phyloP scores from a whole-genome alignment of 2,329 filamentous ascomycete species.

The Colletotrichum salicis region DNA sequence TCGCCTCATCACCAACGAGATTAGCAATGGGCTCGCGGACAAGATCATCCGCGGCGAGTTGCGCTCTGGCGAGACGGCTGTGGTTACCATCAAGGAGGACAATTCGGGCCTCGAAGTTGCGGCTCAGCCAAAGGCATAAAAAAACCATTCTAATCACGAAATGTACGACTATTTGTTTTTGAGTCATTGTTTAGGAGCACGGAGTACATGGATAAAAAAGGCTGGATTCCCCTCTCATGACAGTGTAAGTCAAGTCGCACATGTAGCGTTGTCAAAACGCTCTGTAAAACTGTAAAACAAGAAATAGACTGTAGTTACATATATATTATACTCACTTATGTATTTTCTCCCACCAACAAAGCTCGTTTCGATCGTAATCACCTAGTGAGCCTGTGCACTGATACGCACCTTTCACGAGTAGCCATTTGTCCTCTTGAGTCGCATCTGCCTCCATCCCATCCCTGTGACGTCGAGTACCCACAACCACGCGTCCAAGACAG shows the following conservation, averaged over 20 bases:
- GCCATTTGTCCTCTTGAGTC: constrained; percentile 9
- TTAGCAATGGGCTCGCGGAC: constrained; percentile 88
- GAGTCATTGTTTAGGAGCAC: background rate
- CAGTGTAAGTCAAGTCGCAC: background rate
- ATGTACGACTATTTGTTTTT: background rate
- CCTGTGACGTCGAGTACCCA: constrained; percentile 24
- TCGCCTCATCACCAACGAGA: constrained; percentile 87
- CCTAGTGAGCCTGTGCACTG: constrained; percentile 2
- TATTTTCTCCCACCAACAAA: background rate
- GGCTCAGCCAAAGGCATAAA: constrained; percentile 4
- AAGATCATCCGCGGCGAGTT: constrained; percentile 90
- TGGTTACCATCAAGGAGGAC: constrained; percentile 74
- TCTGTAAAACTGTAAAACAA: background rate
- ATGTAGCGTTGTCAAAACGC: background rate
- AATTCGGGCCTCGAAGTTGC: constrained; percentile 66
- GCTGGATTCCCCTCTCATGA: constrained; percentile 16
- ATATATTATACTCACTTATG: background rate
- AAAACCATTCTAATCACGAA: background rate
- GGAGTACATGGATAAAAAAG: background rate
- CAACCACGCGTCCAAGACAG: background rate
- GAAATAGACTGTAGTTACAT: background rate
- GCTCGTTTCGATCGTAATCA: background rate
- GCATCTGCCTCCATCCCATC: constrained; percentile 17
- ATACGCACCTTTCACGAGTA: constrained; percentile 12
- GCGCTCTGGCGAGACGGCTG: constrained; percentile 78